A percentile compares a stretch with the other conserved stretches of the same genome.
Evolutionary conservation across 139 green algal genomes (phyloP).

Genomic region (Haematococcus lacustris): DNA sequence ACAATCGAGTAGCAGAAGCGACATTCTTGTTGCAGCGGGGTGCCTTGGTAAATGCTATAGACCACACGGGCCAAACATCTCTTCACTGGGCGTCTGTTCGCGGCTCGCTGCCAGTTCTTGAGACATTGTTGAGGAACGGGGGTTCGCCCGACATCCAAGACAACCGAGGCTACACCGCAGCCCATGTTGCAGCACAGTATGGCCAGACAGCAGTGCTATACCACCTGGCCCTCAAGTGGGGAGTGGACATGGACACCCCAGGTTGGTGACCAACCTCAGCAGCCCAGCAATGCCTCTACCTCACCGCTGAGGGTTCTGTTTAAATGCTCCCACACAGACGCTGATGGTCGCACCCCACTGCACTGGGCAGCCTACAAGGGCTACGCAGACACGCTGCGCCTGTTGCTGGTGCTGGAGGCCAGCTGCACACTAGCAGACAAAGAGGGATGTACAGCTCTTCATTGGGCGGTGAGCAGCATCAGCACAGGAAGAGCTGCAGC

Average conservation of each 20-base stretch:
- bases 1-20: conserved; percentile 74
- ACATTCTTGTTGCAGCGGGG: conserved; percentile 64
- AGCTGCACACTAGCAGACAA: conserved; percentile 55
- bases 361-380: conserved; percentile 94
- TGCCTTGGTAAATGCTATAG: conserved; percentile 50
- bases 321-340: too few relatives aligned
- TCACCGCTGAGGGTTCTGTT: too few relatives aligned
- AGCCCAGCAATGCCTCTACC: too few relatives aligned
- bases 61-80: conserved; percentile 75
- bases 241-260: conserved; percentile 62
- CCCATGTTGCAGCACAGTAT: conserved; percentile 91
- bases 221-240: conserved; percentile 80
- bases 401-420: conserved; percentile 83
- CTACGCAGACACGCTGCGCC: conserved; percentile 73
- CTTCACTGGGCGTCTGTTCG: conserved; percentile 84
- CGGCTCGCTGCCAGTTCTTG: conserved; percentile 63
- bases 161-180: conserved; percentile 70
- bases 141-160: conserved; percentile 46
- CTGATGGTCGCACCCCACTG: conserved; percentile 66
- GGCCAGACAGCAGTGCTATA: conserved; percentile 90
- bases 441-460: conserved; percentile 90
- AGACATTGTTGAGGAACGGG: conserved; percentile 61
- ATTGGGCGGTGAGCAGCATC: conserved; percentile 82
- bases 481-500: too few relatives aligned
- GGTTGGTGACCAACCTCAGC: too few relatives aligned